Percentiles rank a stretch among this genome's conserved stretches.
Conservation (phyloP, 441 rosid species). For the Croton laevigatus region DNA sequence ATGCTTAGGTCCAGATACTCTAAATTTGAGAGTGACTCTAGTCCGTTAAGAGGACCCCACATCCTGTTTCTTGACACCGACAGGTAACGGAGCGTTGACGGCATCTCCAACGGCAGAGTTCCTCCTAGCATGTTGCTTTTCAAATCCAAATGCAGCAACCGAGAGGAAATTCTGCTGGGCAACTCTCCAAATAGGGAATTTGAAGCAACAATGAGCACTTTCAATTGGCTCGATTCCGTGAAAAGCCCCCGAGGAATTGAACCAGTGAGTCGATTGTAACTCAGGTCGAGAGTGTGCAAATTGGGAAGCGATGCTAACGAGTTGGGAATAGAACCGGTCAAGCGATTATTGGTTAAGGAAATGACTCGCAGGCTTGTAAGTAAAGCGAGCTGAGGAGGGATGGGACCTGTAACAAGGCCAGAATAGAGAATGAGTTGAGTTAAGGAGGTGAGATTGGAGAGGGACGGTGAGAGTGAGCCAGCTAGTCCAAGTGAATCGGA, state of each 20-base stretch:
- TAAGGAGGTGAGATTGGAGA: slow-evolving; percentile 51
- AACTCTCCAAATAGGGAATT: slow-evolving; percentile 49
- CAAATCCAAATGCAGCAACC: slow-evolving; percentile 60
- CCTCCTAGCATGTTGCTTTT: slow-evolving; percentile 53
- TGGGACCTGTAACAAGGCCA: slow-evolving; percentile 71
- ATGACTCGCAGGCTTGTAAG: slow-evolving; percentile 59
- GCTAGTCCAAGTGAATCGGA: slow-evolving; percentile 46
- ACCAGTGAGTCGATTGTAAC: slow-evolving; percentile 70
- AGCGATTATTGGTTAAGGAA: slow-evolving; percentile 64
- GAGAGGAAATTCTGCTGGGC: slow-evolving; percentile 30
- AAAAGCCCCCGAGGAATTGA: slow-evolving; percentile 42
- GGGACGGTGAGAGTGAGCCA: slow-evolving; percentile 61
- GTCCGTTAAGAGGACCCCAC: slow-evolving; percentile 58
- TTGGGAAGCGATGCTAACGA: slow-evolving; percentile 41
- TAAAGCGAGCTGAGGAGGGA: slow-evolving; percentile 49
- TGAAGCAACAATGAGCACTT: slow-evolving; percentile 49
- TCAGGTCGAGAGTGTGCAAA: slow-evolving; percentile 76
- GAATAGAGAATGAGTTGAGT: slow-evolving; percentile 68
- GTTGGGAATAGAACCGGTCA: slow-evolving; percentile 62
- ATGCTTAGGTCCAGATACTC: slow-evolving; percentile 71
- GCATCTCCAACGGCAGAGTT: slow-evolving; percentile 41
- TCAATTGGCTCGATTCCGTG: slow-evolving; percentile 33
- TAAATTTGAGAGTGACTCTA: slow-evolving; percentile 45
- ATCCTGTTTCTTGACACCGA: slow-evolving; percentile 51
- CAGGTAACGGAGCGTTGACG: slow-evolving; percentile 63